Conservation (phyloP, 805 yeast genomes). For the Starmerella khaoyaiensis region DNA sequence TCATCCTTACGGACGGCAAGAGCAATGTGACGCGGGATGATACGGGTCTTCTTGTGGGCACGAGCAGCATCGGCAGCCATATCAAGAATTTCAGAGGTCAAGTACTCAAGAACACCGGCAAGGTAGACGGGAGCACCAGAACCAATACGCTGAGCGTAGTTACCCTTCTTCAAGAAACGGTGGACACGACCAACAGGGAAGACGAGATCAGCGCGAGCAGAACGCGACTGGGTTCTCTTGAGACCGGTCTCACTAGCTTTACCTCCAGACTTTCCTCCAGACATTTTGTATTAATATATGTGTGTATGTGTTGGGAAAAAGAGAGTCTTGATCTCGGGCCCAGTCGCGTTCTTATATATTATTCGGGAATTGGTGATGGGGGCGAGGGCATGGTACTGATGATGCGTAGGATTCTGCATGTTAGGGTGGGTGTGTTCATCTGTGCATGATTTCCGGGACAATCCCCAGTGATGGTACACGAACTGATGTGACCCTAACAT, state of each 20-base stretch:
- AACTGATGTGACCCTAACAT: constrained; percentile 1
- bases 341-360: too few species aligned
- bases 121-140: constrained; percentile 83
- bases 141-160: constrained; percentile 64
- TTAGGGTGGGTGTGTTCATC: background rate
- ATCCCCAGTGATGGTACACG: constrained; percentile 11
- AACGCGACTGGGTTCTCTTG: constrained; percentile 95
- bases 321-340: too few species aligned
- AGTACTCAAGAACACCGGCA: constrained; percentile 89
- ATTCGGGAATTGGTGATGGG: too few species aligned
- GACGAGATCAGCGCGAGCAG: constrained; percentile 49
- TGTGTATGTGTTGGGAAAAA: too few species aligned
- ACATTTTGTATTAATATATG: constrained; percentile 37
- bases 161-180: constrained; percentile 82
- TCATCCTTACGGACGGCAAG: constrained; percentile 97
- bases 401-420: constrained; percentile 18
- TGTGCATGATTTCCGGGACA: background rate
- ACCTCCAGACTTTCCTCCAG: constrained; percentile 73
- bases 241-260: constrained; percentile 82
- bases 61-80: constrained; percentile 98
- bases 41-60: constrained; percentile 89
- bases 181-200: constrained; percentile 99
- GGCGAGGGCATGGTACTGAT: too few species aligned
- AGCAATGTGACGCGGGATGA: constrained; percentile 93
- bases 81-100: constrained; percentile 94